Percentiles rank a stretch among this genome's conserved stretches.
These are phyloP conservation scores for Cryphonectria carpinicola DNA, from an alignment of 2,329 filamentous ascomycete species.

Conservation along the genomic window DNA sequence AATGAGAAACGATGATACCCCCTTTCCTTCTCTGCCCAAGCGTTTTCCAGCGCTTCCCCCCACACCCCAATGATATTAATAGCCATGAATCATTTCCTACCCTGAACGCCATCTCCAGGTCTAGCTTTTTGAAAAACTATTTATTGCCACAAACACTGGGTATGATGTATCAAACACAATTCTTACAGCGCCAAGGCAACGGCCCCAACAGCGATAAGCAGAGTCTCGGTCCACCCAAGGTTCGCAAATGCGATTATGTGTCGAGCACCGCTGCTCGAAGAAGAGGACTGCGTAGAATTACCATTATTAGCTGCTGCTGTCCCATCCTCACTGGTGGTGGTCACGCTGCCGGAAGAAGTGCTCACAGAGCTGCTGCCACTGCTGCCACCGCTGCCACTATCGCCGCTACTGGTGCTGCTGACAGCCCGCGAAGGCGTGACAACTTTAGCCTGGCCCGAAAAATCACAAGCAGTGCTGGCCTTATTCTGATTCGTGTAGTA, in stretches of 20 bases:
- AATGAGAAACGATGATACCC: background rate
- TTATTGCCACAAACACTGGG: background rate
- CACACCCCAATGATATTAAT: background rate
- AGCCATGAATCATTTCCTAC: background rate
- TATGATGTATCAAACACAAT: background rate
- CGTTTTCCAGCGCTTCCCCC: slow-evolving; percentile 2
- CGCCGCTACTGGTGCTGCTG: slow-evolving; percentile 18
- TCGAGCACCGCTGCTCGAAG: background rate
- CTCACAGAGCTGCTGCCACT: slow-evolving; percentile 15
- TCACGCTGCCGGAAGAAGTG: slow-evolving; percentile 4
- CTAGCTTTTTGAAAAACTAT: background rate
- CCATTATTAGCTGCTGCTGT: slow-evolving; percentile 3
- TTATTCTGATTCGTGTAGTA: slow-evolving; percentile 68
- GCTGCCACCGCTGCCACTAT: slow-evolving; percentile 1
- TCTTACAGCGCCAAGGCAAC: slow-evolving; percentile 6
- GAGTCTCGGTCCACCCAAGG: slow-evolving; percentile 10
- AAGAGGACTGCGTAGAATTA: slow-evolving; percentile 2
- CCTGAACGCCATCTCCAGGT: slow-evolving; percentile 3
- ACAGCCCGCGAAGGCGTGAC: slow-evolving; percentile 19
- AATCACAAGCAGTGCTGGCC: slow-evolving; percentile 66
- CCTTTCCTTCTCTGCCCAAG: background rate
- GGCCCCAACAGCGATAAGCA: slow-evolving; percentile 13
- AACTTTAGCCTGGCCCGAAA: slow-evolving; percentile 63
- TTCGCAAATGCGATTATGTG: background rate
- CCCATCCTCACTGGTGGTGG: background rate